Conservation (phyloP, 2,329 filamentous ascomycete genomes). For the Botrytis pseudocinerea region DNA sequence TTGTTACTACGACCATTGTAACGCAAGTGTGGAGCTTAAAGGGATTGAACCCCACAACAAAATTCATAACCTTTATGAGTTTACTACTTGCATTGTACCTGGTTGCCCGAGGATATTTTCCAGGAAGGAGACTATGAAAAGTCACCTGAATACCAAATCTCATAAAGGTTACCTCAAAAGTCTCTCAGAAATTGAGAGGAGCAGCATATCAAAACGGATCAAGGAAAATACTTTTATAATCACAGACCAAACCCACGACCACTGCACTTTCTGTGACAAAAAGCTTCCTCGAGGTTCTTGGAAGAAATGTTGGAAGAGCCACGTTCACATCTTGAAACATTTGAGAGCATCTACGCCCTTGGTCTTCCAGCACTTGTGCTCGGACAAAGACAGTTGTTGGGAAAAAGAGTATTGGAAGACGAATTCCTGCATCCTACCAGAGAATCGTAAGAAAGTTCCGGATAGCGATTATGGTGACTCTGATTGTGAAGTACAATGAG, state of each 20-base stretch:
- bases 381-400: neutral
- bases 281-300: neutral
- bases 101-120: neutral
- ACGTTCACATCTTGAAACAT: neutral
- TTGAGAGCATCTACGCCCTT: no score
- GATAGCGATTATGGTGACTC: neutral
- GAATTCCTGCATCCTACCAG: neutral
- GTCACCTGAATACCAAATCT: neutral
- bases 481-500: neutral
- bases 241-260: neutral
- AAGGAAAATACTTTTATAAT: neutral
- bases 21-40: neutral
- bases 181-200: neutral
- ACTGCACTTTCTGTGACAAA: neutral
- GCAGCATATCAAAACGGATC: neutral
- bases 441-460: neutral
- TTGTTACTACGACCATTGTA: neutral
- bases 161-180: neutral
- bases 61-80: neutral
- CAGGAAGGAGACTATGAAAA: neutral
- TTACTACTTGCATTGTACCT: neutral
- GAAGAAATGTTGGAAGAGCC: neutral
- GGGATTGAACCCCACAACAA: neutral
- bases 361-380: neutral
- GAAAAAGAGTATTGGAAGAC: neutral